Evolutionary conservation across 148 eudicot genomes (phyloP), one percentile per base, ranked within the genome.

Genomic region (Cornus kousa): DNA sequence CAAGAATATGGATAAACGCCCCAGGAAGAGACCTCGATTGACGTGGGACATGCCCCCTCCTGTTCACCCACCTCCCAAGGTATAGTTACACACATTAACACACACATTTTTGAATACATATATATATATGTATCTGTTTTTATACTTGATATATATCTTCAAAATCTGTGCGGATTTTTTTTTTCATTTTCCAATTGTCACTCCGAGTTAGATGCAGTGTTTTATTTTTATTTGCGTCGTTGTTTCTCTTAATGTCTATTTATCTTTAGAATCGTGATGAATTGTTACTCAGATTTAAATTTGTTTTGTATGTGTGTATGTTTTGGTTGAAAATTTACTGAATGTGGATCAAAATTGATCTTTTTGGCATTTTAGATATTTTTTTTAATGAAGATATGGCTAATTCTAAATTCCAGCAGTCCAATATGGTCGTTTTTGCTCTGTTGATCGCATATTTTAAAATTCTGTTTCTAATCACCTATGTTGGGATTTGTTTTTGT

Each of bases 11-110:
- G 93, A 90, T 73, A 87, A 87, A 31, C 84, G 93, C 7, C 93
- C 93, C 9, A 85, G 88, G 60, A 90, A 90, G 80, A 85, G 90
- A 67, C 86, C 91, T 76, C 89, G 93, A 37, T 82, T 90, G 80
- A 77, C 90, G 3, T 90, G 93, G 91, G 93, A 90, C 76, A 78
- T 87, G 70, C 80, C 85, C 22, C 84, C 86, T 62, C 83, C 78
- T 68, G 73, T 84, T 71, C 86, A 87, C 75, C 83, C 78, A 37
- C 86, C 77, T 70, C 86, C 87, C 3, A 90, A 86, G 91, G 91
- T 87, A 5, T 6, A 46, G 10, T 43, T 43, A 9, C 22, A 7
- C 19, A 46, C 23, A 14, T 37, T 1, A 6, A 9, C 22, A 7
- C 19, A 46, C 17, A 14, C 37, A 7, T 19, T 3, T 55, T 50